Percentiles rank a stretch among this genome's conserved stretches.
Conservation (phyloP, 345 rosid species). For the Gossypium stocksii region DNA sequence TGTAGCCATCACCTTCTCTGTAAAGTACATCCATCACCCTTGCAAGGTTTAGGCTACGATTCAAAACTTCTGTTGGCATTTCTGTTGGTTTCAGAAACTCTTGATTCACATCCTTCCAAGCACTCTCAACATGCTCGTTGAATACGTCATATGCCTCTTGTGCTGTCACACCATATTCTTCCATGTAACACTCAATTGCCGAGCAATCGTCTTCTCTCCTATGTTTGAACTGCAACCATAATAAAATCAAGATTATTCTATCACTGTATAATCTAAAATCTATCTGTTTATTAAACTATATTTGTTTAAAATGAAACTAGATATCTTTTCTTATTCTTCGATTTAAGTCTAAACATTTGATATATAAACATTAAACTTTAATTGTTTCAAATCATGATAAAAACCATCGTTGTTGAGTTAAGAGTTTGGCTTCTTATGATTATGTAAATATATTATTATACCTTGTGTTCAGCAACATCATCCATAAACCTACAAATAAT, state of each 20-base stretch:
- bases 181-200: neutral
- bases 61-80: neutral
- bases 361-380: no score
- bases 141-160: neutral
- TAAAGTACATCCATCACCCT: constrained; percentile 12
- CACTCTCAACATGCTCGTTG: neutral
- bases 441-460: neutral
- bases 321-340: no score
- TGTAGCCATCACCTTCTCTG: constrained; percentile 8
- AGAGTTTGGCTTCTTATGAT: neutral
- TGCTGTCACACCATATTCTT: neutral
- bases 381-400: no score
- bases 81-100: neutral
- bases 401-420: neutral
- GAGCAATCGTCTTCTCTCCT: neutral
- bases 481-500: constrained; percentile 30
- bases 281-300: no score
- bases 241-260: neutral
- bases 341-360: no score
- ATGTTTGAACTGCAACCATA: neutral
- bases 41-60: constrained; percentile 9
- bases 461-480: constrained; percentile 23
- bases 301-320: no score
- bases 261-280: neutral
- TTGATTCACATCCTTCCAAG: constrained; percentile 12